Evolutionary conservation across 441 rosid genomes (phyloP), one percentile per base, ranked within the genome.

Genomic region (Pelargonium cotyledonis): DNA sequence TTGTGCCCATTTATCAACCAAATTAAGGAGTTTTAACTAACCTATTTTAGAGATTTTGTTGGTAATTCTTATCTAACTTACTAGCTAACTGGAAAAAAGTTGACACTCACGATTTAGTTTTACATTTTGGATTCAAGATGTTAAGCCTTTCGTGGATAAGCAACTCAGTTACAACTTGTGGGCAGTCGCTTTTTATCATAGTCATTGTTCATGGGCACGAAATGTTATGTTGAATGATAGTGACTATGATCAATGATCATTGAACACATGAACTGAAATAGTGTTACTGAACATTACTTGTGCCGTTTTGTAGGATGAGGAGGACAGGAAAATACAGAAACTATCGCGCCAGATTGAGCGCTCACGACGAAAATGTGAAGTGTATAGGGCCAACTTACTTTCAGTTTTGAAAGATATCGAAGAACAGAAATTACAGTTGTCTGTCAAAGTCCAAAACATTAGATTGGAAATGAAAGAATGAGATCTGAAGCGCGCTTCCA

Each of bases 401-500:
- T 71, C 72, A 43, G 62, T 75, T 18, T 58, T 75, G 19, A 71
- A 75, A 35, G 75, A 67, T 31, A 63, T 75, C 29, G 75, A 75
- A 18, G 75, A 67, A 65, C 78, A 75, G 68, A 71, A 75, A 57
- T 35, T 75, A 21, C 72, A 71, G 60, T 35, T 75, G 43, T 75
- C 75, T 0, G 68, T 75, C 16, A 75, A 71, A 55, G 78, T 75
- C 57, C 69, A 75, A 65, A 75, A 71, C 47, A 63, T 75, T 19
- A 77, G 60, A 63, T 66, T 77, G 1, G 67, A 64, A 23, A 66
- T 70, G 74, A 77, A 73, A 65, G 72, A 77, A 14, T 77, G 70
- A 70, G 16, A 12, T 49, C 55, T 49, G 55, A 38, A 38, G 8
- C 41, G 41, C 41, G 8, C 41, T 38, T 38, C 41, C 41, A 6